These are phyloP conservation scores for Violaceomyces palustris DNA, from an alignment of 1,284 basidiomycete species.

Conservation along the genomic window DNA sequence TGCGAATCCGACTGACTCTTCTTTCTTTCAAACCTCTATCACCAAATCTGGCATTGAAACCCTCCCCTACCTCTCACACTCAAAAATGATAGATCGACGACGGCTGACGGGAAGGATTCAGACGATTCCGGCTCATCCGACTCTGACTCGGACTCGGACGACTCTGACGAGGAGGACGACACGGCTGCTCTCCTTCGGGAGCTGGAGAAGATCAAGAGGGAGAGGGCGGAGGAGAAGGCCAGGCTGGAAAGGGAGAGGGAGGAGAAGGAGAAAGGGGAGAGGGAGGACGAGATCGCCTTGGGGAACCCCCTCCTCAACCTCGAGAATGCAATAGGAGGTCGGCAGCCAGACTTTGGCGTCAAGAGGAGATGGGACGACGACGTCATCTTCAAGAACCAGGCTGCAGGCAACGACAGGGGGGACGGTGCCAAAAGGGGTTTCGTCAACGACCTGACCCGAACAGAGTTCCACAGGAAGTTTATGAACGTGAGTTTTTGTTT, in stretches of 20 bases:
- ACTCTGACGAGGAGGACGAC: conserved; percentile 37
- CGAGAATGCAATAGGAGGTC: conserved; percentile 15
- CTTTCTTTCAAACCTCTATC: too few relatives aligned
- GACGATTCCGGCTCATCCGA: neutral
- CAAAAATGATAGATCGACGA: too few relatives aligned
- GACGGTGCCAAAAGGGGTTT: conserved; percentile 21
- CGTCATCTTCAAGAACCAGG: conserved; percentile 52
- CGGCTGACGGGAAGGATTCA: too few relatives aligned
- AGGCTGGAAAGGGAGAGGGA: conserved; percentile 5
- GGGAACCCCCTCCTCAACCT: conserved; percentile 50
- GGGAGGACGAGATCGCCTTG: conserved; percentile 44
- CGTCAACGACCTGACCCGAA: conserved; percentile 48
- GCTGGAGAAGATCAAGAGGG: conserved; percentile 46
- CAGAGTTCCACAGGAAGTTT: conserved; percentile 50
- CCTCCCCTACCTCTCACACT: too few relatives aligned
- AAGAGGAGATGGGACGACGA: conserved; percentile 50
- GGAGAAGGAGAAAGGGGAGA: conserved; percentile 8
- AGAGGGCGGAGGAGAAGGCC: conserved; percentile 35
- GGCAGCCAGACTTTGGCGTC: conserved; percentile 17
- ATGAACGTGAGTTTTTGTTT: conserved; percentile 24
- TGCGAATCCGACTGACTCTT: too few relatives aligned
- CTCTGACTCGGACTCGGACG: conserved; percentile 5
- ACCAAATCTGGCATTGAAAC: too few relatives aligned
- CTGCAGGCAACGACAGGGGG: conserved; percentile 10
- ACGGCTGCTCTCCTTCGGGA: conserved; percentile 37